These are phyloP conservation scores for Psilocybe cubensis DNA, from an alignment of 768 basidiomycete species.

Conservation along the genomic window DNA sequence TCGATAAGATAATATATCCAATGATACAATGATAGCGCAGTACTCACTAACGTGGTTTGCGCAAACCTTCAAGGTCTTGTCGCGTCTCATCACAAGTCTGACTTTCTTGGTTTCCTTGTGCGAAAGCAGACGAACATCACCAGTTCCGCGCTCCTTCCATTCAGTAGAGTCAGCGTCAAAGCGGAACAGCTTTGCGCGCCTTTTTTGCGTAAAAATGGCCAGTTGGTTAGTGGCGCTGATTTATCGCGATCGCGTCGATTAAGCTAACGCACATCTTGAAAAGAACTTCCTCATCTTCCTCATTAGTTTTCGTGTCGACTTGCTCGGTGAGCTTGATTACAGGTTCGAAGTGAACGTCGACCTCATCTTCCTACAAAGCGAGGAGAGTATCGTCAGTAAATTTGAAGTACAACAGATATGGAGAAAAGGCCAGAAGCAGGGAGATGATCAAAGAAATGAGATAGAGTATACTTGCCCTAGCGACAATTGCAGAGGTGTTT, in stretches of 20 bases:
- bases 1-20: neutral
- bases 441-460: conserved; percentile 26
- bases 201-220: conserved; percentile 33
- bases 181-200: conserved; percentile 98
- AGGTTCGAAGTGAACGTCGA: conserved; percentile 93
- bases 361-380: conserved; percentile 67
- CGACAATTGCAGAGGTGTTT: conserved; percentile 64
- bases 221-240: conserved; percentile 28
- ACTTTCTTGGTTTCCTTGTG: conserved; percentile 92
- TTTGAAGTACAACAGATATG: conserved; percentile 16
- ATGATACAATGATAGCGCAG: conserved; percentile 27
- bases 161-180: conserved; percentile 79
- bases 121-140: conserved; percentile 89
- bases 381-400: conserved; percentile 21
- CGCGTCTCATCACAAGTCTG: conserved; percentile 97
- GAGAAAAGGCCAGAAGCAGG: neutral
- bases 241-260: conserved; percentile 40
- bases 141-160: conserved; percentile 99
- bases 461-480: conserved; percentile 59
- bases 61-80: conserved; percentile 99
- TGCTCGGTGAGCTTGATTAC: conserved; percentile 96
- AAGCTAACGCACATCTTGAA: conserved; percentile 89
- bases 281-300: conserved; percentile 90
- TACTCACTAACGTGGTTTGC: conserved; percentile 91
- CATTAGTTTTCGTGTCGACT: conserved; percentile 92